Base-by-base conservation (phyloP, 2,329 filamentous ascomycete species). In the Paecilomyces niveus region DNA sequence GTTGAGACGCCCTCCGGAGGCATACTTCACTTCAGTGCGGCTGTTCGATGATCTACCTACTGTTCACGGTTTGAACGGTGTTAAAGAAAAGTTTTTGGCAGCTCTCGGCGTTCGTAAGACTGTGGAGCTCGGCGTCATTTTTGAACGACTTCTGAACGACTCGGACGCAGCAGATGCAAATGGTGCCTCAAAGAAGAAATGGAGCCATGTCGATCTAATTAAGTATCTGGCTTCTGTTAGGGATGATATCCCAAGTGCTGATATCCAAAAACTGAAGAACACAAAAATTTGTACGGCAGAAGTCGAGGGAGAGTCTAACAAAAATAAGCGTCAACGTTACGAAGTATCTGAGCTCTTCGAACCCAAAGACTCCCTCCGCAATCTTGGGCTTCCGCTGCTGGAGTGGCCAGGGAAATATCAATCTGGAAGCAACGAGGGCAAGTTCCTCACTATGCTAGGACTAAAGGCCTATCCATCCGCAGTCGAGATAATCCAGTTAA, bases 151-250 rank as follows among this genome's bases (percentile, higher is more conserved):
- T 51, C 82, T 97, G 64, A 86, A 83, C 55, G 81, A 85, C 0
- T 68, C 78, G 0, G 77, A 81, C 13, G 61, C 73, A 2, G 69
- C 72, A 21, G 72, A 76, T 21, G 81, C 82, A 26, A 75, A 74
- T 39, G 79, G 78, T 22, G 75, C 78, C 22, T 82, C 62, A 11
- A 66, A 68, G 31, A 64, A 81, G 60, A 86, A 87, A 72, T 96
- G 90, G 90, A 97, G 91, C 59, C 93, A 97, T 70, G 86, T 96
- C 61, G 93, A 99, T 70, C 80, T 99, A 26, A 92, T 99, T 73
- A 93, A 92, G 66, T 99, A 99, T 67, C 83, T 99, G 51, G 85
- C 93, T 10, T 96, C 92, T 8, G 94, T 99, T 29, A 86, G 85
- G 60, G 85, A 89, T 56, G 94, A 99, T 65, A 97, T 99, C 60